Conservation (phyloP, 202 grass and related monocot species). For the Saccharum hybrid region DNA sequence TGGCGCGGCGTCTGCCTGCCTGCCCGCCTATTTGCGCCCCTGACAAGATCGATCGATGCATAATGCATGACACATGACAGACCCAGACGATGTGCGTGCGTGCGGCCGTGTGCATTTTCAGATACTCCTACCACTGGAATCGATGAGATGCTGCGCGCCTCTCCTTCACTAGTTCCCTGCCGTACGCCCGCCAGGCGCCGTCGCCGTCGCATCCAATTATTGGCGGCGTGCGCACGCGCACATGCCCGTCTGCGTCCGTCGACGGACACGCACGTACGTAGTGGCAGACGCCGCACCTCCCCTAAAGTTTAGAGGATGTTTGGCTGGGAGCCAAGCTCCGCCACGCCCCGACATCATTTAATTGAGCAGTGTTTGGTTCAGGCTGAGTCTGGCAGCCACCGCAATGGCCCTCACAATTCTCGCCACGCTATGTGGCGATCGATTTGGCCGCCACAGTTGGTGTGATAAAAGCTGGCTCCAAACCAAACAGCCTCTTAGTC, state of each 20-base stretch:
- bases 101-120: not conserved
- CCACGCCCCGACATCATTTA: too few relatives aligned
- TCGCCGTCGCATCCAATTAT: slow-evolving; percentile 41
- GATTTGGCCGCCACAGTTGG: too few relatives aligned
- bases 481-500: too few relatives aligned
- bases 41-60: slow-evolving; percentile 32
- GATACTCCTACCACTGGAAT: not conserved
- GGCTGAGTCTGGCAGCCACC: too few relatives aligned
- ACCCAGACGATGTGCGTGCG: not conserved
- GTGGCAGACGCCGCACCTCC: not conserved
- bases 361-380: too few relatives aligned
- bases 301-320: too few relatives aligned
- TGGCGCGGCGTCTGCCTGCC: too few relatives aligned
- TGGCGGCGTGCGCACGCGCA: slow-evolving; percentile 8
- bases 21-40: not conserved
- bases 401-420: too few relatives aligned
- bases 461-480: too few relatives aligned
- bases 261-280: not conserved
- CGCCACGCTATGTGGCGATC: too few relatives aligned
- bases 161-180: not conserved
- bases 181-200: slow-evolving; percentile 16
- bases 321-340: too few relatives aligned
- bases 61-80: not conserved
- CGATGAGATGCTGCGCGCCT: slow-evolving; percentile 13
- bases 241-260: not conserved